Evolutionary conservation across 768 basidiomycete species (phyloP).

Genomic region (Tulasnella calospora): DNA sequence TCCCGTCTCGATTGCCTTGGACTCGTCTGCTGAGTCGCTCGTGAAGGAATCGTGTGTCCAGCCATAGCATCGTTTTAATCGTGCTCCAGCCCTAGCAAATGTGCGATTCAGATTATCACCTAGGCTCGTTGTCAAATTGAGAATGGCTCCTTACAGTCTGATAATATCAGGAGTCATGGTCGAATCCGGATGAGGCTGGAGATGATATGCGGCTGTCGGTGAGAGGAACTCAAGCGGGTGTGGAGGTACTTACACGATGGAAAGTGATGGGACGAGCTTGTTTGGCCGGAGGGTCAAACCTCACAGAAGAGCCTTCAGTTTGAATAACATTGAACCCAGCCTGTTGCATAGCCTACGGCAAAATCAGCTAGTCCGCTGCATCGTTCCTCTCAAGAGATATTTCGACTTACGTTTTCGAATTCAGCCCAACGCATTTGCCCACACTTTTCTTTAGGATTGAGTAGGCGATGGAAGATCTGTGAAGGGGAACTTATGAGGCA

Average conservation of each 20-base stretch:
- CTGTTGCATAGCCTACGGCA: slow-evolving; percentile 13
- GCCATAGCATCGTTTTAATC: slow-evolving; percentile 14
- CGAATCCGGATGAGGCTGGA: slow-evolving; percentile 2
- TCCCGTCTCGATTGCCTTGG: background rate
- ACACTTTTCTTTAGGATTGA: background rate
- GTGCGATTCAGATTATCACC: background rate
- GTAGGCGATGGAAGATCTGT: slow-evolving; percentile 10
- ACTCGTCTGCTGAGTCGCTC: background rate
- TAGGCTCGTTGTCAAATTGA: background rate
- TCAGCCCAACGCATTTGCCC: slow-evolving; percentile 1
- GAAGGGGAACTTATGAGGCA: background rate
- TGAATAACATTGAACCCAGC: slow-evolving; percentile 18
- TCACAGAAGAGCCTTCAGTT: slow-evolving; percentile 18
- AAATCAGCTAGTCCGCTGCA: background rate
- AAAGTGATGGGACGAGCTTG: slow-evolving; percentile 19
- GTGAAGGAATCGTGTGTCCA: background rate
- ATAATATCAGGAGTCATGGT: slow-evolving; percentile 7
- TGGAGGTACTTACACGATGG: slow-evolving; percentile 7
- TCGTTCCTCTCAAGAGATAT: background rate
- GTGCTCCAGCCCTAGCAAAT: background rate
- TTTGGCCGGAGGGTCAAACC: slow-evolving; percentile 14
- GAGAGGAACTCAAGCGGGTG: no score
- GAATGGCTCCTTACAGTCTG: background rate
- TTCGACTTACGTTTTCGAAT: background rate
- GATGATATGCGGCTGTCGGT: background rate